These are phyloP conservation scores for Ogataea trehalophila DNA, from an alignment of 805 yeast species.

Conservation along the genomic window DNA sequence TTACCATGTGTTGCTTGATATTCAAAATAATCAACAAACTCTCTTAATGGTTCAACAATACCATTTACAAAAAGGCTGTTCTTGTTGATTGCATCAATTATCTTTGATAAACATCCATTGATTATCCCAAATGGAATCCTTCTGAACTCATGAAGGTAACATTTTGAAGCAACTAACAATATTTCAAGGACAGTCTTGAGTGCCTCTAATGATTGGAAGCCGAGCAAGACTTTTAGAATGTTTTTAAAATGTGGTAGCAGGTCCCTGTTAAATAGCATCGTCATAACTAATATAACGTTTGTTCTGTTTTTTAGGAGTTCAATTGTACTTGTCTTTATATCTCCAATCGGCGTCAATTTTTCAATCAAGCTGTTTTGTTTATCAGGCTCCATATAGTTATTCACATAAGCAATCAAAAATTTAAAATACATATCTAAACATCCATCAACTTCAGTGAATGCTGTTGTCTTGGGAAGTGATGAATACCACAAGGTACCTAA, in stretches of 20 bases:
- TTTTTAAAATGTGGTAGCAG: constrained; percentile 19
- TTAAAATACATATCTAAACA: constrained; percentile 29
- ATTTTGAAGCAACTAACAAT: constrained; percentile 8
- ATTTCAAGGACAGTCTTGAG: constrained; percentile 11
- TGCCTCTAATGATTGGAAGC: constrained; percentile 8
- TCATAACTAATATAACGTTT: constrained; percentile 27
- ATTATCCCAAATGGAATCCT: constrained; percentile 18
- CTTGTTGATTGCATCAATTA: constrained; percentile 15
- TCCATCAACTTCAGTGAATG: constrained; percentile 21
- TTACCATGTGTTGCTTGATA: neutral
- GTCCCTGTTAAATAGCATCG: constrained; percentile 25
- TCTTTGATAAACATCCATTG: constrained; percentile 10
- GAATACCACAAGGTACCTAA: constrained; percentile 8
- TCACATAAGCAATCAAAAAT: constrained; percentile 21
- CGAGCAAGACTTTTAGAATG: constrained; percentile 16
- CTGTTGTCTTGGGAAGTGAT: constrained; percentile 9
- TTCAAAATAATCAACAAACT: constrained; percentile 8
- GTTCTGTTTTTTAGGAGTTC: constrained; percentile 26
- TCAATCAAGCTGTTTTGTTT: constrained; percentile 23
- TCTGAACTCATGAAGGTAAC: constrained; percentile 8
- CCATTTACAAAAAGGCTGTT: constrained; percentile 1
- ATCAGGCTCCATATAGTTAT: constrained; percentile 12
- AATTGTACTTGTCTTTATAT: constrained; percentile 22
- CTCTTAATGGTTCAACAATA: constrained; percentile 8
- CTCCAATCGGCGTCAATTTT: constrained; percentile 31